Evolutionary conservation across 495 filamentous ascomycete species (phyloP).

Genomic region (Podospora tetraspora): DNA sequence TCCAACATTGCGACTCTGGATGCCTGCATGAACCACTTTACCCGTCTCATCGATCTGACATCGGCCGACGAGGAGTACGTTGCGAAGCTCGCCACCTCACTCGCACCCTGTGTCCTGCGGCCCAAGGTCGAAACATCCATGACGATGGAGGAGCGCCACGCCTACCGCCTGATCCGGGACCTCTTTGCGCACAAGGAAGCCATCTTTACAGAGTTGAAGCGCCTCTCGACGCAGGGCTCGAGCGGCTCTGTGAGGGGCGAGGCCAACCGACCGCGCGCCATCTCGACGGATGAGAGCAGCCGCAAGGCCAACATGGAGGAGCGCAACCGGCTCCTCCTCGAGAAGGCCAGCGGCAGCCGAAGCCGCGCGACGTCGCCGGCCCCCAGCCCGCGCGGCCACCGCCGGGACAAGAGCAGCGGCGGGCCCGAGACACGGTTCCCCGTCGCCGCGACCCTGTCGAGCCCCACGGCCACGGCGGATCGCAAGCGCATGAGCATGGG

Average conservation of each 20-base stretch:
- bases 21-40: constrained; percentile 96
- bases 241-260: constrained; percentile 39
- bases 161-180: constrained; percentile 87
- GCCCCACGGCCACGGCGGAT: constrained; percentile 45
- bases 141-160: constrained; percentile 91
- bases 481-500: constrained; percentile 39
- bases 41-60: constrained; percentile 91
- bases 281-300: constrained; percentile 95
- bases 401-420: constrained; percentile 77
- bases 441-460: constrained; percentile 62
- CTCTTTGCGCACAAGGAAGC: constrained; percentile 88
- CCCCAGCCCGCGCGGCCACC: constrained; percentile 52
- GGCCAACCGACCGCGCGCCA: constrained; percentile 69
- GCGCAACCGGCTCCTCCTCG: constrained; percentile 73
- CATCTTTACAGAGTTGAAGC: constrained; percentile 95
- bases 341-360: constrained; percentile 50
- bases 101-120: constrained; percentile 84
- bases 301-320: constrained; percentile 91
- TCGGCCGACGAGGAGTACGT: constrained; percentile 90
- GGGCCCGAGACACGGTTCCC: constrained; percentile 81
- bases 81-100: constrained; percentile 63
- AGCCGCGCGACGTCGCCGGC: constrained; percentile 73
- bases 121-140: constrained; percentile 80
- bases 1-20: constrained; percentile 98
- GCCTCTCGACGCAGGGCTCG: constrained; percentile 66